phyloP scores from a whole-genome alignment of 805 yeast genomes.

The Hanseniaspora clermontiae region DNA sequence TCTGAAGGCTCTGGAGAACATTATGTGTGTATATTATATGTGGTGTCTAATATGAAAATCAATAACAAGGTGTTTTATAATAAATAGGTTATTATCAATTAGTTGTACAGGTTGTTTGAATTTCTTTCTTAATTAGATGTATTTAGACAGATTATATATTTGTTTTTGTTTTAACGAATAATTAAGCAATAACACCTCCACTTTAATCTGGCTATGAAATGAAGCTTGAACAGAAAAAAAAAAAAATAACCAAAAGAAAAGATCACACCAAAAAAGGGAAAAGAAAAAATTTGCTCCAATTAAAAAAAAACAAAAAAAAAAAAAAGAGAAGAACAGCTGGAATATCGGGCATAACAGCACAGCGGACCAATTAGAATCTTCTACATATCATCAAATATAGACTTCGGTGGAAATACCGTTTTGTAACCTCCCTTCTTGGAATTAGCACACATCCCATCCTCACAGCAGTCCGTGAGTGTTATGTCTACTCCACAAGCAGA shows the following conservation, averaged over 20 bases:
- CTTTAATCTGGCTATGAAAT: no score
- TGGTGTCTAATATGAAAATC: not conserved
- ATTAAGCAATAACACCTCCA: no score
- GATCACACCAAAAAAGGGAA: not conserved
- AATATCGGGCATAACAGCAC: not conserved
- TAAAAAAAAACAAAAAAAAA: no score
- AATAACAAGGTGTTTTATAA: not conserved
- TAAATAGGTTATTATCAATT: not conserved
- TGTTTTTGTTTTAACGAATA: no score
- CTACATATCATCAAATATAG: conserved; percentile 28
- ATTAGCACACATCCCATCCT: not conserved
- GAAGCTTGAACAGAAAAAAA: not conserved
- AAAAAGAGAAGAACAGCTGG: no score
- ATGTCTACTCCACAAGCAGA: not conserved
- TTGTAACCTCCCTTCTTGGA: not conserved
- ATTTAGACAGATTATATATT: no score
- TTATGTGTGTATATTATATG: conserved; percentile 7
- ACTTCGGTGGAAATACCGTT: conserved; percentile 26
- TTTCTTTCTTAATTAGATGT: no score
- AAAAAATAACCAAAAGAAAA: no score
- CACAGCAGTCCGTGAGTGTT: conserved; percentile 8
- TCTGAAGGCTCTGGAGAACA: conserved; percentile 22
- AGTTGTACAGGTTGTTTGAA: not conserved
- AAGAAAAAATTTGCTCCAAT: not conserved
- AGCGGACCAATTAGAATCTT: not conserved